phyloP scores from a whole-genome alignment of 345 rosid genomes.

The Eucalyptus viminalis region DNA sequence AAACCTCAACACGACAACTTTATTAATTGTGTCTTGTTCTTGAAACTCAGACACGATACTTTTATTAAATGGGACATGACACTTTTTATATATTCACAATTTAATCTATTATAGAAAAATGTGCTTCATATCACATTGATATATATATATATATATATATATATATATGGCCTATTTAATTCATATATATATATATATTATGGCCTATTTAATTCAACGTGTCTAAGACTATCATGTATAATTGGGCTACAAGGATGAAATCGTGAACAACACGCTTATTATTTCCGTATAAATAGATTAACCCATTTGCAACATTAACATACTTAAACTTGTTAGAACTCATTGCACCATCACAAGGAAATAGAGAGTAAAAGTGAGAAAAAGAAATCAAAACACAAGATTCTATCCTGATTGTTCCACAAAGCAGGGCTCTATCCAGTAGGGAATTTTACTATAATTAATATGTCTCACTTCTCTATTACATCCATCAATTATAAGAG shows the following conservation, averaged over 20 bases:
- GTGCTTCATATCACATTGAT: neutral
- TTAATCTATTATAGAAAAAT: neutral
- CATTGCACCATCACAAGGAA: no score
- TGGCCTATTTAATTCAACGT: neutral
- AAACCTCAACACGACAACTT: neutral
- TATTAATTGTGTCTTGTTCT: neutral
- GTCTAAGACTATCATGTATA: neutral
- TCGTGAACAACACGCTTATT: accelerated
- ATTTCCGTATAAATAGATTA: neutral
- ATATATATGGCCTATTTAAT: neutral
- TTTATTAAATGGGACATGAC: neutral
- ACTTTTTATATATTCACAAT: neutral
- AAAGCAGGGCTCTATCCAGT: no score
- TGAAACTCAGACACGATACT: neutral
- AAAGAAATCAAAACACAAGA: neutral
- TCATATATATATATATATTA: neutral
- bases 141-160: neutral
- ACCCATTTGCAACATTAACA: neutral
- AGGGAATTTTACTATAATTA: no score
- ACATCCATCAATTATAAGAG: no score
- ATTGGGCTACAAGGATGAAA: neutral
- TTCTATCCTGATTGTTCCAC: no score
- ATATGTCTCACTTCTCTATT: no score
- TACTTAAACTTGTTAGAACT: neutral
- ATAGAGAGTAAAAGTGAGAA: no score